A percentile compares a stretch with the other conserved stretches of the same genome.
These are phyloP conservation scores for Deinandra increscens DNA, from an alignment of 129 eudicot genomes.

Conservation along the genomic window DNA sequence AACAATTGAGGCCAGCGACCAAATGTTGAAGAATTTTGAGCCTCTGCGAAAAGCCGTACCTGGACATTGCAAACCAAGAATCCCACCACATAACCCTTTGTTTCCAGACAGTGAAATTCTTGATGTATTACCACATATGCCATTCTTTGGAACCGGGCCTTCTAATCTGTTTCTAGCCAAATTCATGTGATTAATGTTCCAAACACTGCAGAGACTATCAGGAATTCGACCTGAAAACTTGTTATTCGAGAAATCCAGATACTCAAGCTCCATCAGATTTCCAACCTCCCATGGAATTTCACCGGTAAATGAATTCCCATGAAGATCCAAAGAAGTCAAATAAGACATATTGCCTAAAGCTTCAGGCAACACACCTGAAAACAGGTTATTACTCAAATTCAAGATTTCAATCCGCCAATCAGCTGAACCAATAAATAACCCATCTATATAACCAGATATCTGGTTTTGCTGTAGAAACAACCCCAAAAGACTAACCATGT, in stretches of 20 bases:
- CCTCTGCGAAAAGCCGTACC: slow-evolving; percentile 34
- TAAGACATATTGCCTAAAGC: slow-evolving; percentile 60
- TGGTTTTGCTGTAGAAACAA: slow-evolving; percentile 57
- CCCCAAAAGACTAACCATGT: slow-evolving; percentile 66
- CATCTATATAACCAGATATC: slow-evolving; percentile 46
- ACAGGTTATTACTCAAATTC: slow-evolving; percentile 52
- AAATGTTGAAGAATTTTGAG: slow-evolving; percentile 36
- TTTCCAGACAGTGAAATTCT: slow-evolving; percentile 47
- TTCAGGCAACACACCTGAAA: slow-evolving; percentile 50
- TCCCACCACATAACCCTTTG: slow-evolving; percentile 65
- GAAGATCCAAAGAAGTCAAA: slow-evolving; percentile 62
- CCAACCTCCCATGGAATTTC: slow-evolving; percentile 60
- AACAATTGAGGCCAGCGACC: slow-evolving; percentile 37
- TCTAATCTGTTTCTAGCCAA: slow-evolving; percentile 49
- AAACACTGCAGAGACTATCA: slow-evolving; percentile 41
- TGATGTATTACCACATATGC: slow-evolving; percentile 50
- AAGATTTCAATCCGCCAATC: slow-evolving; percentile 55
- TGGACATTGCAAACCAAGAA: slow-evolving; percentile 50
- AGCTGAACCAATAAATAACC: slow-evolving; percentile 29
- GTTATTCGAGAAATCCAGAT: slow-evolving; percentile 58
- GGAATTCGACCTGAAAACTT: slow-evolving; percentile 58
- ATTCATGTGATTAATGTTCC: slow-evolving; percentile 35
- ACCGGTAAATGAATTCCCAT: slow-evolving; percentile 49
- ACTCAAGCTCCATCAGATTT: slow-evolving; percentile 49
- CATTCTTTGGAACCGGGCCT: slow-evolving; percentile 66